Evolutionary conservation across 2,329 filamentous ascomycete species (phyloP), one percentile per base, ranked within the genome.

Genomic region (Phaeosphaeriaceae sp.): DNA sequence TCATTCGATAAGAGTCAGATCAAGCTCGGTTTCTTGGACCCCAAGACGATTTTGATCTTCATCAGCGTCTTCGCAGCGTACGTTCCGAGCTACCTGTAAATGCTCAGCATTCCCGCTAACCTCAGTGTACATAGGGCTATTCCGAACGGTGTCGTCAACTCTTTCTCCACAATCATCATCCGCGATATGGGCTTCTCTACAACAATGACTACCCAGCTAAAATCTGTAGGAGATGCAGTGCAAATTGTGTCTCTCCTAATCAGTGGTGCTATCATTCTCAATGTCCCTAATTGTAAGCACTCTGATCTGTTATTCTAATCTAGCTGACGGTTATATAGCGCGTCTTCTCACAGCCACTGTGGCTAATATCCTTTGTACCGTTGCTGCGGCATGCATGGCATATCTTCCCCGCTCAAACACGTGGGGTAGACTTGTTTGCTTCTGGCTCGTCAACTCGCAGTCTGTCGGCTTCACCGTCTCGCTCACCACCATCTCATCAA

Each of bases 1-100:
- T 67, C 75, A 20, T 78, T 82, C 71, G 82, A 83, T 57, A 61
- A 59, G 22, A 52, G 65, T 1, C 81, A 83, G 54, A 69, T 80
- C 31, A 31, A 72, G n/a, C 80, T 83, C 62, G 74, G 74, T 19
- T 80, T 84, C 58, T 71, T 75, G 2, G 77, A 81, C 51, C 78
- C 80, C 0, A 76, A 71, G 68, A 65, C 75, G 17, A 62, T 75
- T 44, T 61, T 68, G 48, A 48, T 78, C 24, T 63, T 76, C 40
- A 61, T 66, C 44, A 54, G 78, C 36, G 68, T 63, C 17, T 61
- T 71, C 19, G 46, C 58, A 17, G 53, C 56, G 20, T 59, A 54
- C 27, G 53, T 62, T 9, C n/a, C n/a, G 73, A 1, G 15, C 21
- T n/a, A 7, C 13, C 19, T 2, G 22, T 45, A 20, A 20, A 19